A percentile compares a stretch with the other conserved stretches of the same genome.
Conservation (phyloP, 768 basidiomycete species). For the Psilocybe sp. region DNA sequence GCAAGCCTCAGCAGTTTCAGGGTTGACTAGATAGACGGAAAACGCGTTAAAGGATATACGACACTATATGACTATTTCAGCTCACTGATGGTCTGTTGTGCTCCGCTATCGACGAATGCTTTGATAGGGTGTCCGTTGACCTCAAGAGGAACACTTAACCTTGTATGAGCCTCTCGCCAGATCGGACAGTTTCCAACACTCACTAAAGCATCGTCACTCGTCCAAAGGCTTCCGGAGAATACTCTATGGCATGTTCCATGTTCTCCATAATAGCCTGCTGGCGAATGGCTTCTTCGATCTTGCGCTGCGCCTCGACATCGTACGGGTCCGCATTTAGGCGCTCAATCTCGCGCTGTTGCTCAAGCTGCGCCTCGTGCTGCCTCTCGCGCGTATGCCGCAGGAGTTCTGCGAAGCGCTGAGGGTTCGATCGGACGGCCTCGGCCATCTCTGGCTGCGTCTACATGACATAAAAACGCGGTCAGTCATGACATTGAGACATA, state of each 20-base stretch:
- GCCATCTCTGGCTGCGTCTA: conserved; percentile 85
- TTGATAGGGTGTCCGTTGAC: conserved; percentile 89
- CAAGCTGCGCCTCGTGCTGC: conserved; percentile 50
- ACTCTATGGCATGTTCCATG: conserved; percentile 91
- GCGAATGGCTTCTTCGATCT: conserved; percentile 91
- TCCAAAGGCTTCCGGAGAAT: conserved; percentile 90
- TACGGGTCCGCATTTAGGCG: conserved; percentile 84
- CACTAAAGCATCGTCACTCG: conserved; percentile 96
- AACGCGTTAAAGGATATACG: background rate
- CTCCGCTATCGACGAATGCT: conserved; percentile 98
- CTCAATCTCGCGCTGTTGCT: conserved; percentile 58
- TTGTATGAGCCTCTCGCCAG: background rate
- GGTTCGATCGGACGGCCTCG: conserved; percentile 62
- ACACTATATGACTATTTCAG: background rate
- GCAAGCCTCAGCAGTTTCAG: conserved; percentile 88
- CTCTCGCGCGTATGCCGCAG: conserved; percentile 59
- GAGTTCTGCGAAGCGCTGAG: conserved; percentile 73
- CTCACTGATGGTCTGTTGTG: conserved; percentile 94
- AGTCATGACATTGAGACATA: background rate
- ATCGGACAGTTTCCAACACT: conserved; percentile 26
- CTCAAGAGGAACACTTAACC: conserved; percentile 79
- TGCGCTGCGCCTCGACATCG: conserved; percentile 86
- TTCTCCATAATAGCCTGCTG: conserved; percentile 91
- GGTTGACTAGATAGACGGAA: conserved; percentile 61
- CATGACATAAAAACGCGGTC: background rate